phyloP scores from a whole-genome alignment of 2,329 filamentous ascomycete genomes.

The Tolypocladium ophioglossoides region DNA sequence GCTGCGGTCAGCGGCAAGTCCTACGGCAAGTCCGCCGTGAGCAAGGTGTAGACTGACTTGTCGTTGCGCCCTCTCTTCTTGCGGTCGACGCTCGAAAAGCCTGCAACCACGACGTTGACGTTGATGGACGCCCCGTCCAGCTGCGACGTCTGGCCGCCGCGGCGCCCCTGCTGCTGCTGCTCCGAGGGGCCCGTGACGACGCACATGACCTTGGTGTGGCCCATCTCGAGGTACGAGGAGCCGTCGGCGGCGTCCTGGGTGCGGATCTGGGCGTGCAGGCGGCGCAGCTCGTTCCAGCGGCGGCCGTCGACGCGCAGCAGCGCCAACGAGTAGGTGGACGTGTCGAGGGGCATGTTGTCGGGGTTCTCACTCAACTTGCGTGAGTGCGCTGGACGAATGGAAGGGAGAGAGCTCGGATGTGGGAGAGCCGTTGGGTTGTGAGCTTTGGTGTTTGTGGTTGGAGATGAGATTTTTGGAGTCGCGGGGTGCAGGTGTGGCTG shows the following conservation, averaged over 20 bases:
- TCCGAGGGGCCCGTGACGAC: constrained; percentile 81
- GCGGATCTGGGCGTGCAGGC: constrained; percentile 78
- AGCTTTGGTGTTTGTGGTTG: not conserved
- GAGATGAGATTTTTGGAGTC: not conserved
- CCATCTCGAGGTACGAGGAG: constrained; percentile 89
- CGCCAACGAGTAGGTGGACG: constrained; percentile 79
- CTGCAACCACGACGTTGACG: constrained; percentile 76
- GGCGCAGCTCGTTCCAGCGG: constrained; percentile 93
- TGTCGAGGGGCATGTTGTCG: constrained; percentile 76
- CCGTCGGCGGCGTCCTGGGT: constrained; percentile 90
- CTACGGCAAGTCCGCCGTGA: not conserved
- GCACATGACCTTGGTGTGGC: constrained; percentile 94
- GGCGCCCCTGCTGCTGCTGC: constrained; percentile 25
- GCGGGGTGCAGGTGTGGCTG: not conserved
- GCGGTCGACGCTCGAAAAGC: constrained; percentile 79
- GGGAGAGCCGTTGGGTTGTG: not conserved
- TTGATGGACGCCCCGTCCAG: constrained; percentile 47
- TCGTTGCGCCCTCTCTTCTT: constrained; percentile 66
- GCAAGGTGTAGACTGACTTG: constrained; percentile 46
- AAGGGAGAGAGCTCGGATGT: not conserved
- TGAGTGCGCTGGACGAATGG: not conserved
- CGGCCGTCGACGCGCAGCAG: constrained; percentile 74
- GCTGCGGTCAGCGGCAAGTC: not conserved
- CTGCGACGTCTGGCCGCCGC: constrained; percentile 32
- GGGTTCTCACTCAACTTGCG: not conserved